Base-by-base conservation (phyloP, 2,329 filamentous ascomycete species). In the Chalara sp. region DNA sequence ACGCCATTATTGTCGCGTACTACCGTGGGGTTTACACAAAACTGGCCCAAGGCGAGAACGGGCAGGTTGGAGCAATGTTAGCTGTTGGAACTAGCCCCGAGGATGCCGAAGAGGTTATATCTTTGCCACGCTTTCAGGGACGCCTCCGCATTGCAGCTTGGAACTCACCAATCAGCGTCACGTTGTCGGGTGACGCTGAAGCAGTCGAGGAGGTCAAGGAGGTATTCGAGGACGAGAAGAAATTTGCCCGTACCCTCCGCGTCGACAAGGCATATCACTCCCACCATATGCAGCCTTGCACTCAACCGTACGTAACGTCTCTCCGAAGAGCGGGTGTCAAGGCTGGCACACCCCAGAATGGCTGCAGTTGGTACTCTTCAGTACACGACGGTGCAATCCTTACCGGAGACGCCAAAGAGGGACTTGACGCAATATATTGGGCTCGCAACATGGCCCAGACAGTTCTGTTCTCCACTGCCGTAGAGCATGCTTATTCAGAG, bases 401-500 rank as follows among this genome's bases (percentile, higher is more conserved):
- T 45, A n/a, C 43, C 31, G 43, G 30, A 28, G 28, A n/a, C 28
- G 40, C 37, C 39, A 30, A 40, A 10, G 35, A 44, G 6, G 41
- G 28, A 21, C 33, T 48, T 12, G 39, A 44, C 31, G 31, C 6
- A 10, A 28, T 40, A 7, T 52, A 52, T 35, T 52, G 50, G 50
- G 32, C 10, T 12, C 54, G 61, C 4, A 76, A 76, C 50, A 59
- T 76, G 56, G 51, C 58, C 1, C 56, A 58, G 5, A 52, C 67
- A 1, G 74, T 76, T 12, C 62, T 67, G 5, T 76, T 72, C 52
- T 56, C 65, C 12, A 56, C 32, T 47, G 32, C 33, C 32, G 33
- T 32, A 48, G 45, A 32, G n/a, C n/a, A 35, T 39, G 45, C 45
- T 13, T 8, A 39, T 13, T n/a, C 31, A 13, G 21, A 13, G 32